Conservation (phyloP, 495 filamentous ascomycete genomes). For the Oidiodendron maius region DNA sequence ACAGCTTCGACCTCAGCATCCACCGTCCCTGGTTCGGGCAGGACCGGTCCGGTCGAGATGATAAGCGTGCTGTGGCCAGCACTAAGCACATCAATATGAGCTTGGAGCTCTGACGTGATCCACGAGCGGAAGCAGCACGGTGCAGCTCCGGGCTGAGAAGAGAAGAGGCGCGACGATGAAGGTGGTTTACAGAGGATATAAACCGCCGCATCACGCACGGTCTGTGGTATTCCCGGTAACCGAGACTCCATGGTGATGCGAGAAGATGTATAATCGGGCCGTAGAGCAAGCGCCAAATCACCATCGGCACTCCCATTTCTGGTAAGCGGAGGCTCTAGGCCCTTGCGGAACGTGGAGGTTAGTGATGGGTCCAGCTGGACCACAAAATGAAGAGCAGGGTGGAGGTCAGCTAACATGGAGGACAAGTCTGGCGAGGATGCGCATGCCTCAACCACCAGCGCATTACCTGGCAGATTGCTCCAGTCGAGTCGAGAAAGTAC, state of each 20-base stretch:
- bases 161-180: slow-evolving; percentile 7
- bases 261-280: too few species aligned
- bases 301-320: neutral
- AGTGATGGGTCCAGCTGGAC: slow-evolving; percentile 22
- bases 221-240: slow-evolving; percentile 18
- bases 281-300: too few species aligned
- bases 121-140: too few species aligned
- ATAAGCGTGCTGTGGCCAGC: slow-evolving; percentile 15
- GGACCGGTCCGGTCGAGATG: slow-evolving; percentile 17
- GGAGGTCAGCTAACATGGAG: slow-evolving; percentile 17
- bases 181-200: slow-evolving; percentile 28
- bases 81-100: slow-evolving; percentile 9
- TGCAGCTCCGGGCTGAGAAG: slow-evolving; percentile 5
- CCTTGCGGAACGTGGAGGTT: neutral
- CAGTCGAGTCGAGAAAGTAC: slow-evolving; percentile 24
- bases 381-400: slow-evolving; percentile 28
- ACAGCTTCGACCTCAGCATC: slow-evolving; percentile 19
- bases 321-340: neutral
- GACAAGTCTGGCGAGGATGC: slow-evolving; percentile 22
- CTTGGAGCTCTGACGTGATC: slow-evolving; percentile 9
- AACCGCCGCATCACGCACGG: slow-evolving; percentile 25
- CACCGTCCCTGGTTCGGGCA: slow-evolving; percentile 19
- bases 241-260: slow-evolving; percentile 22
- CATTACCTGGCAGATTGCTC: slow-evolving; percentile 6
- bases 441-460: slow-evolving; percentile 28